Conservation (phyloP, 139 green algal species). For the Chlamydomonas asymmetrica region DNA sequence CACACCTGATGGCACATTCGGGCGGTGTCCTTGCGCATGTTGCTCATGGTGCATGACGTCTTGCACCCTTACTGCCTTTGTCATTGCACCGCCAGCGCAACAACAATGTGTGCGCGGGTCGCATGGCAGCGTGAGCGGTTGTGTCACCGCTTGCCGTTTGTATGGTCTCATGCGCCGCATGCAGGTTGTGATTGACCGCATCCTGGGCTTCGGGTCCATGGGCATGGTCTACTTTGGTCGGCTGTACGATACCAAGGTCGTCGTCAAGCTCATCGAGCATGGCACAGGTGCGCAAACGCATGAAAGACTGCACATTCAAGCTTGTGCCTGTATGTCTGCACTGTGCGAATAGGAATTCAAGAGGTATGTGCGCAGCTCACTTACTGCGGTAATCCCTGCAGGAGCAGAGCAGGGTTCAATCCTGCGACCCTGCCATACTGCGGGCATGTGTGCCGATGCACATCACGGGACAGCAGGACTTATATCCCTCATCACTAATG, state of each 20-base stretch:
- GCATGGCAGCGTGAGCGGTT: not conserved
- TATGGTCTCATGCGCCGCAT: not conserved
- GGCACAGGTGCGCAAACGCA: too few relatives aligned
- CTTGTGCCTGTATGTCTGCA: too few relatives aligned
- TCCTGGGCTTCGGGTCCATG: conserved; percentile 49
- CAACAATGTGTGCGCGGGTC: not conserved
- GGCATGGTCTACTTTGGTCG: conserved; percentile 46
- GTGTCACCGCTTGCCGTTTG: not conserved
- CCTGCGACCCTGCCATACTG: too few relatives aligned
- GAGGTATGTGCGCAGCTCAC: too few relatives aligned
- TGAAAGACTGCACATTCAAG: too few relatives aligned
- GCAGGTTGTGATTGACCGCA: conserved; percentile 28
- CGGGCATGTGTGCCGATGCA: too few relatives aligned
- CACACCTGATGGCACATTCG: not conserved
- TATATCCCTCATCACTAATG: too few relatives aligned
- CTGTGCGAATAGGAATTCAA: too few relatives aligned
- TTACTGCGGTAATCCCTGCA: too few relatives aligned
- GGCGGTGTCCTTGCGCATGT: not conserved
- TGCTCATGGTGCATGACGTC: not conserved
- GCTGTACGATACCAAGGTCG: conserved; percentile 45
- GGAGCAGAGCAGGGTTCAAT: too few relatives aligned
- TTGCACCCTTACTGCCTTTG: not conserved
- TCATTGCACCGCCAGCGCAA: too few relatives aligned
- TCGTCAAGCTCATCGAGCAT: conserved; percentile 54
- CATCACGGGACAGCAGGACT: too few relatives aligned